Evolutionary conservation across 2,329 filamentous ascomycete genomes (phyloP).

Genomic region (Fusarium multiceps): DNA sequence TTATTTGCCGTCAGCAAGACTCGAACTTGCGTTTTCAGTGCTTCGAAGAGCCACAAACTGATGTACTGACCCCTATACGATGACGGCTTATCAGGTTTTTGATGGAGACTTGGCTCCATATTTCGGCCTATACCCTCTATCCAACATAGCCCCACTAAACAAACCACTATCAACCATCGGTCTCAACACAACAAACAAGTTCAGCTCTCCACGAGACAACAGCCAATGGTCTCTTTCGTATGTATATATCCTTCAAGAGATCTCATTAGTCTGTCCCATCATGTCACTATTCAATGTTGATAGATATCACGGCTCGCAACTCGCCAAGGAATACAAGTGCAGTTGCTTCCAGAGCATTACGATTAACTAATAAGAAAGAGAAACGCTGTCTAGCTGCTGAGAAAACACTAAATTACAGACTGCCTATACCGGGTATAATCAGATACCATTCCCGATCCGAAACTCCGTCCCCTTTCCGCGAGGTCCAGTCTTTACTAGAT

Average conservation of each 20-base stretch:
- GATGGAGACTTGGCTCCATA: fast-evolving
- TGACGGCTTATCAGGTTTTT: constrained; percentile 23
- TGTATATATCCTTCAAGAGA: not conserved
- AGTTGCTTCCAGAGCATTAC: constrained; percentile 21
- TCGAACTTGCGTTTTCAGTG: constrained; percentile 43
- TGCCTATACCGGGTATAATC: constrained; percentile 46
- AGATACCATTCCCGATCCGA: constrained; percentile 36
- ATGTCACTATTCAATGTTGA: not conserved
- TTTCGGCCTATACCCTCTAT: fast-evolving
- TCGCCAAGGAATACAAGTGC: not conserved
- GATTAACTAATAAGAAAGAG: not conserved
- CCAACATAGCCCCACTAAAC: not conserved
- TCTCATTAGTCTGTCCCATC: not conserved
- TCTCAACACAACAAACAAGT: not conserved
- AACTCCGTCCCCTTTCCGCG: constrained; percentile 41
- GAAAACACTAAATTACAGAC: constrained; percentile 31
- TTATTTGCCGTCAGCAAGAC: constrained; percentile 38
- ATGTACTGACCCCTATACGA: constrained; percentile 43
- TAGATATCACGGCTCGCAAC: not conserved
- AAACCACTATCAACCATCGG: not conserved
- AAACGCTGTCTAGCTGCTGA: constrained; percentile 21
- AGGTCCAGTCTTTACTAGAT: constrained; percentile 38
- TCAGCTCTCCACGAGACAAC: not conserved
- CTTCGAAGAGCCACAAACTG: constrained; percentile 38
- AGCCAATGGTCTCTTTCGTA: not conserved